These are phyloP conservation scores for Paraconiothyrium brasiliense DNA, from an alignment of 2,329 filamentous ascomycete species.

Conservation along the genomic window DNA sequence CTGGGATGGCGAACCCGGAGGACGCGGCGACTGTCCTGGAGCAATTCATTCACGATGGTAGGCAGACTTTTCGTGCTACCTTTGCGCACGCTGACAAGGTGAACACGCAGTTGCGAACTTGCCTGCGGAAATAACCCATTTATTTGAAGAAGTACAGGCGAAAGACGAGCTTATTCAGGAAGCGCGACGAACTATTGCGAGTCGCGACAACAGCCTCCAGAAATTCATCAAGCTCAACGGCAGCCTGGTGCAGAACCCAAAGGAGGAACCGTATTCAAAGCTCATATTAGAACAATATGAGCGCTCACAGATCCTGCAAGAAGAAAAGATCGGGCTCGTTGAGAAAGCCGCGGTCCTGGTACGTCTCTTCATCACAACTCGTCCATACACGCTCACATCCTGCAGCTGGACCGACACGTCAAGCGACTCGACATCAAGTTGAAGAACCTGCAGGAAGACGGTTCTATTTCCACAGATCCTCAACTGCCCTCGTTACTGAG, in stretches of 20 bases:
- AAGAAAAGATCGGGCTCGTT: slow-evolving; percentile 77
- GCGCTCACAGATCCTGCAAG: slow-evolving; percentile 74
- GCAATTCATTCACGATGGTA: slow-evolving; percentile 76
- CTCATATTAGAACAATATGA: slow-evolving; percentile 74
- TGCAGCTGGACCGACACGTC: slow-evolving; percentile 67
- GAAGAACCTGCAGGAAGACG: slow-evolving; percentile 66
- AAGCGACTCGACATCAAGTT: slow-evolving; percentile 71
- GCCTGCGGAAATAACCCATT: slow-evolving; percentile 82
- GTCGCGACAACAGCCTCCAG: slow-evolving; percentile 78
- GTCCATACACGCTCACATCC: slow-evolving; percentile 23
- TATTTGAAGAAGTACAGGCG: slow-evolving; percentile 83
- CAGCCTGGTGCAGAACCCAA: slow-evolving; percentile 76
- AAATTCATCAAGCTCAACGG: slow-evolving; percentile 83
- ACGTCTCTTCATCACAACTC: slow-evolving; percentile 40
- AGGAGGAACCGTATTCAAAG: slow-evolving; percentile 74
- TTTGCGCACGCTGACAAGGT: slow-evolving; percentile 18
- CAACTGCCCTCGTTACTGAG: slow-evolving; percentile 67
- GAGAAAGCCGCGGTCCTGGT: slow-evolving; percentile 71
- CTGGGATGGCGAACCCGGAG: slow-evolving; percentile 56
- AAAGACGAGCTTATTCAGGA: slow-evolving; percentile 79
- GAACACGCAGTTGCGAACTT: slow-evolving; percentile 71
- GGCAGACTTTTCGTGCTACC: slow-evolving; percentile 12
- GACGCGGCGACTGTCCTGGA: slow-evolving; percentile 77
- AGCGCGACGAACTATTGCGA: slow-evolving; percentile 73
- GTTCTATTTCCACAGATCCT: slow-evolving; percentile 67